Evolutionary conservation across 1,139 yeast genomes (phyloP).

Genomic region (Yamadazyma kanchanaburiensis): DNA sequence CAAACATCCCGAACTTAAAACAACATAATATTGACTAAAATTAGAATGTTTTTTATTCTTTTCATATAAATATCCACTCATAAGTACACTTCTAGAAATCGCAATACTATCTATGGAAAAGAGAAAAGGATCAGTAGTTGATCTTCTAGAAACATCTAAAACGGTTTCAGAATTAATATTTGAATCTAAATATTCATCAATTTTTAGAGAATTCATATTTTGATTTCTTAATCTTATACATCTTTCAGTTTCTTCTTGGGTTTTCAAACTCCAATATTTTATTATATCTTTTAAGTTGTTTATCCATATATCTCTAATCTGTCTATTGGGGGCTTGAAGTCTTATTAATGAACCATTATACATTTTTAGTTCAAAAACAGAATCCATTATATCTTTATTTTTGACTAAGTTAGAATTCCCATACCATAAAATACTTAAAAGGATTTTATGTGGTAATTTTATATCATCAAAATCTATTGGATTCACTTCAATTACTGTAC

Average conservation of each 20-base stretch:
- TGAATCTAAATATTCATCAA: constrained; percentile 60
- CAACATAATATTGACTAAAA: constrained; percentile 58
- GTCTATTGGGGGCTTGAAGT: constrained; percentile 54
- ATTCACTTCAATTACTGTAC: constrained; percentile 40
- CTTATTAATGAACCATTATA: constrained; percentile 44
- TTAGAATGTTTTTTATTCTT: constrained; percentile 68
- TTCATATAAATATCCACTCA: constrained; percentile 63
- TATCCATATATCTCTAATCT: constrained; percentile 66
- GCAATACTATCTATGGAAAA: constrained; percentile 58
- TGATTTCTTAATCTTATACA: constrained; percentile 35
- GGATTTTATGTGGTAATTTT: constrained; percentile 28
- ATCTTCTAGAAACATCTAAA: constrained; percentile 53
- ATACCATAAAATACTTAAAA: constrained; percentile 47
- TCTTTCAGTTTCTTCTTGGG: constrained; percentile 37
- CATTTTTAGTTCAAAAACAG: constrained; percentile 53
- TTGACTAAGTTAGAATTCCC: constrained; percentile 17
- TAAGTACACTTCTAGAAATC: constrained; percentile 55
- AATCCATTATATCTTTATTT: constrained; percentile 33
- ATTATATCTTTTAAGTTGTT: constrained; percentile 38
- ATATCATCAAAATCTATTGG: constrained; percentile 25
- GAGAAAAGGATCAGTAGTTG: constrained; percentile 50
- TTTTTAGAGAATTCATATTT: constrained; percentile 46
- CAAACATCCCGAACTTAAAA: constrained; percentile 68
- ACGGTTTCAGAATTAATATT: constrained; percentile 47
- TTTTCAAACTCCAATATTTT: constrained; percentile 58